Conservation (phyloP, 441 rosid genomes). For the Macaranga tanarius region DNA sequence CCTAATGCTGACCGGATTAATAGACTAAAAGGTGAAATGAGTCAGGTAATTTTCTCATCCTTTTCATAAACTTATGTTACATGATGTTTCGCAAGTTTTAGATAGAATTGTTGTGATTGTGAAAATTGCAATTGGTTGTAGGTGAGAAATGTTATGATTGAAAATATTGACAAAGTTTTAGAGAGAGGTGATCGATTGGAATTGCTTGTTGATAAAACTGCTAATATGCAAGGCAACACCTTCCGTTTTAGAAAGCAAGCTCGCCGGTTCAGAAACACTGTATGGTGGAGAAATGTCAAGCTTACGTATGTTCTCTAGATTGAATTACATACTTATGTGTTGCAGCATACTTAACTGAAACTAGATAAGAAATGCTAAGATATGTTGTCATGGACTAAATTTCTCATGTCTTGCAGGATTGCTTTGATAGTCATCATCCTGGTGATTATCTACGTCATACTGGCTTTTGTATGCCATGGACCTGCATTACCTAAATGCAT, state of each 20-base stretch:
- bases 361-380: background rate
- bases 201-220: slow-evolving; percentile 91
- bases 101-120: background rate
- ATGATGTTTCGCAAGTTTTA: background rate
- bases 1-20: slow-evolving; percentile 87
- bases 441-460: slow-evolving; percentile 57
- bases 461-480: slow-evolving; percentile 82
- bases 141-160: slow-evolving; percentile 94
- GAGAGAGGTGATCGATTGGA: slow-evolving; percentile 95
- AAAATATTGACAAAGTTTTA: slow-evolving; percentile 89
- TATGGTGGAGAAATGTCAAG: slow-evolving; percentile 94
- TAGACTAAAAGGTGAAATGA: slow-evolving; percentile 89
- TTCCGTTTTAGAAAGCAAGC: slow-evolving; percentile 93
- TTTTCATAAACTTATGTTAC: background rate
- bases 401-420: slow-evolving; percentile 46
- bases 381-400: background rate
- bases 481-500: slow-evolving; percentile 65
- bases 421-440: slow-evolving; percentile 55
- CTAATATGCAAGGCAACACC: slow-evolving; percentile 93
- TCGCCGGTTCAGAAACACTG: slow-evolving; percentile 72
- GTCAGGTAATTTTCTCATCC: slow-evolving; percentile 56
- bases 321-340: background rate
- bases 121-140: slow-evolving; percentile 17
- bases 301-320: slow-evolving; percentile 58
- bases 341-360: background rate